These are phyloP conservation scores for Cryptococcus neoformans DNA, from an alignment of 1,284 basidiomycete genomes.

Conservation along the genomic window DNA sequence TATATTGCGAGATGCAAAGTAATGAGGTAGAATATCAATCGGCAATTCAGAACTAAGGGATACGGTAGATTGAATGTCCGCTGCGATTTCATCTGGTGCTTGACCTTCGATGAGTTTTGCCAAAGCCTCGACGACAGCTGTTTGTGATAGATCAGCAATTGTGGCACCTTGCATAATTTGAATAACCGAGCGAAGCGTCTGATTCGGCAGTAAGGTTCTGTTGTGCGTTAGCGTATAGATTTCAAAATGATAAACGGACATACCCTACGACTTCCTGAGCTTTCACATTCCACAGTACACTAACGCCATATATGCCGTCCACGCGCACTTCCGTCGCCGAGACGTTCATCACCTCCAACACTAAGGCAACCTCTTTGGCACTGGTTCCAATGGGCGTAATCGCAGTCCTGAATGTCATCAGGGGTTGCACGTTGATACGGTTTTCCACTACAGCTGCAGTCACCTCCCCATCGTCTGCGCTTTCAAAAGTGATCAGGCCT, in stretches of 20 bases:
- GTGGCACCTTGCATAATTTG: slow-evolving; percentile 1
- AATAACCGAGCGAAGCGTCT: slow-evolving; percentile 22
- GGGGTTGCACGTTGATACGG: slow-evolving; percentile 18
- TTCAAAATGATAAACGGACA: no score
- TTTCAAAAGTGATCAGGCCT: slow-evolving; percentile 24
- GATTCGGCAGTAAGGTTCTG: slow-evolving; percentile 26
- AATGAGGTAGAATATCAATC: neutral
- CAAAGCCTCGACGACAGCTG: slow-evolving; percentile 21
- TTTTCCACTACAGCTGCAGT: slow-evolving; percentile 12
- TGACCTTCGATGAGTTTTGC: slow-evolving; percentile 27
- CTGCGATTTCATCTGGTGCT: slow-evolving; percentile 10
- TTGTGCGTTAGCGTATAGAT: neutral
- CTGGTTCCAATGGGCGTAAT: slow-evolving; percentile 3
- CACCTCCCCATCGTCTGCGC: slow-evolving; percentile 13
- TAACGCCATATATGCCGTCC: slow-evolving; percentile 3
- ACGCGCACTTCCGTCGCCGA: slow-evolving; percentile 4
- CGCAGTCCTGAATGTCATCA: slow-evolving; percentile 7
- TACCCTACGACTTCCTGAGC: neutral
- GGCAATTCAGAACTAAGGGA: neutral
- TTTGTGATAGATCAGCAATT: slow-evolving; percentile 20
- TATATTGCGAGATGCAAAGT: slow-evolving; percentile 18
- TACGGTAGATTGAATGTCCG: neutral
- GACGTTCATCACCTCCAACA: slow-evolving; percentile 7
- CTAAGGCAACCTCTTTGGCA: neutral
- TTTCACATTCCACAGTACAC: slow-evolving; percentile 6